These are phyloP conservation scores for Aristolochia fimbriata DNA, from an alignment of 164 flowering plant species.

Conservation along the genomic window DNA sequence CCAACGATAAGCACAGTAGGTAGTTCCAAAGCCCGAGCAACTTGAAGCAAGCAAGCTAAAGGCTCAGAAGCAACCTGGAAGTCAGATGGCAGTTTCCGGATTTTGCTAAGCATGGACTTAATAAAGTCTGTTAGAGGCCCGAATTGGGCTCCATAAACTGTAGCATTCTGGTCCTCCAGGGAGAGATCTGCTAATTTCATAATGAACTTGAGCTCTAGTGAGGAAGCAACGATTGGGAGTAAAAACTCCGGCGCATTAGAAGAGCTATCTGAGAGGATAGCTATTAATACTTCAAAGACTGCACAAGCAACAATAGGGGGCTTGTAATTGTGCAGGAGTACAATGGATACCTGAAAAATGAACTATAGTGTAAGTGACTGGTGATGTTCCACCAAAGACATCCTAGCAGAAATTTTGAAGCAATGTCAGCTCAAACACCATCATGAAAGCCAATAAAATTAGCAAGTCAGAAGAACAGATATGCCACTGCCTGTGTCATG, in stretches of 20 bases:
- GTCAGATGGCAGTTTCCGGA: conserved; percentile 30
- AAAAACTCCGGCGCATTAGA: conserved; percentile 36
- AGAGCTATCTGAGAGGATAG: conserved; percentile 27
- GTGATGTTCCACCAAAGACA: neutral
- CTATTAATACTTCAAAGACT: conserved; percentile 40
- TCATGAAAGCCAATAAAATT: neutral
- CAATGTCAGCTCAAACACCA: neutral
- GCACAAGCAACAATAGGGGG: conserved; percentile 62
- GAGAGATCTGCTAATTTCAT: neutral
- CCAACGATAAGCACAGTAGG: conserved; percentile 60
- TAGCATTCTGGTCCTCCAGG: conserved; percentile 6
- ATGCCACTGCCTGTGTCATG: neutral
- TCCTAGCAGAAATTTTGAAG: neutral
- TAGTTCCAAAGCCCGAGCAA: conserved; percentile 33
- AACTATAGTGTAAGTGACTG: neutral
- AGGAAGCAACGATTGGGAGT: conserved; percentile 39
- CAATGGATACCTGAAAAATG: conserved; percentile 42
- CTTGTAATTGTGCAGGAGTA: conserved; percentile 45
- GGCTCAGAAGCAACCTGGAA: conserved; percentile 54
- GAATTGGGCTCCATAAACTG: conserved; percentile 37
- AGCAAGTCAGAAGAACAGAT: neutral
- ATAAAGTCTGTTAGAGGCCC: conserved; percentile 42
- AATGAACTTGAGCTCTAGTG: conserved; percentile 32
- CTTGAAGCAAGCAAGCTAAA: conserved; percentile 50
- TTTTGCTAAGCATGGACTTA: conserved; percentile 20